phyloP scores from a whole-genome alignment of 345 rosid genomes.

The Luvunga scandens region DNA sequence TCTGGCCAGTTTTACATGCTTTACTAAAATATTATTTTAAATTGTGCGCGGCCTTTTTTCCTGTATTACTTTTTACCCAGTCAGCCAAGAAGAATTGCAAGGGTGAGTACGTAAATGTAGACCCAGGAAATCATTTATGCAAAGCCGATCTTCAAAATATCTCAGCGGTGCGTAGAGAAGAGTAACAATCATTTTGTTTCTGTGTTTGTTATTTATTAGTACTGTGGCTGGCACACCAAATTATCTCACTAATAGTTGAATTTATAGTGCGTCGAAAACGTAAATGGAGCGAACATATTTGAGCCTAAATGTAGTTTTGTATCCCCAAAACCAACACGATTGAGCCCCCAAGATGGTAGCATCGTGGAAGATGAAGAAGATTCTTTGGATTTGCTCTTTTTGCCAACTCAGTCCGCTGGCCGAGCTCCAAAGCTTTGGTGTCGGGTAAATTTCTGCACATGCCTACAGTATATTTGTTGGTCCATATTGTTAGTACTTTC shows the following conservation, averaged over 20 bases:
- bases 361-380: background rate
- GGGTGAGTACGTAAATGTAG: background rate
- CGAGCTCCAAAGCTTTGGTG: background rate
- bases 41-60: background rate
- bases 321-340: background rate
- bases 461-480: background rate
- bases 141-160: background rate
- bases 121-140: constrained; percentile 3
- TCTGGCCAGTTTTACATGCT: background rate
- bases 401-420: background rate
- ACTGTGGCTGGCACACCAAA: no score
- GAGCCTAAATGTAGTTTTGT: background rate
- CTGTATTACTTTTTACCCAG: background rate
- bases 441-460: constrained; percentile 1
- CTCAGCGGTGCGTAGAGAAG: background rate
- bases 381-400: background rate
- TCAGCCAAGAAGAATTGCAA: constrained; percentile 5
- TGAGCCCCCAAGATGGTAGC: background rate
- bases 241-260: background rate
- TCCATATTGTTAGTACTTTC: no score
- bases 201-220: background rate
- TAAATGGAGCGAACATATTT: background rate
- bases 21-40: background rate
- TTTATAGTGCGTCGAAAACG: background rate
- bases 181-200: background rate